A percentile compares a stretch with the other conserved stretches of the same genome.
phyloP scores from a whole-genome alignment of 2,329 filamentous ascomycete genomes.

The Arthrobotrys sinensis region DNA sequence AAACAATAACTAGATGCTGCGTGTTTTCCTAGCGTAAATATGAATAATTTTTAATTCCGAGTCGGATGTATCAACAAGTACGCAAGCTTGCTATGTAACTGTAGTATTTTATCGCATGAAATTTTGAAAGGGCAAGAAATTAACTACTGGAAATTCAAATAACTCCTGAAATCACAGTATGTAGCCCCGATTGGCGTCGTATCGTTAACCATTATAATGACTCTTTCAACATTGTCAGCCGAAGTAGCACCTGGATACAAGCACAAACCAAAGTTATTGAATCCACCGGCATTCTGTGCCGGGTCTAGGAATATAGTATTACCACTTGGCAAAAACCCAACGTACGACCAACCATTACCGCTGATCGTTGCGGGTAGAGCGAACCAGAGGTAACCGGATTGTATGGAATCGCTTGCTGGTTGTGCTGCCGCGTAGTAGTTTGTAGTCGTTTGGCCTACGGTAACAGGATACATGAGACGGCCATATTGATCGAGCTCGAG shows the following conservation, averaged over 20 bases:
- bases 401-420: neutral
- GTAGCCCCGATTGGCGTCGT: neutral
- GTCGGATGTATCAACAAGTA: too few species aligned
- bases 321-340: neutral
- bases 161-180: neutral
- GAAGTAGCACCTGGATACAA: neutral
- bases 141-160: slow-evolving; percentile 1
- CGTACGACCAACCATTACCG: neutral
- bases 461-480: neutral
- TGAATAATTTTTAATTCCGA: too few species aligned
- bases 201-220: slow-evolving; percentile 3
- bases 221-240: neutral
- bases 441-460: too few species aligned
- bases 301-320: neutral
- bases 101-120: too few species aligned
- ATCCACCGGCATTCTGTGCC: slow-evolving; percentile 9
- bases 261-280: slow-evolving; percentile 5
- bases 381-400: neutral
- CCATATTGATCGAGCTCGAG: neutral
- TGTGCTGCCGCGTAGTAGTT: slow-evolving; percentile 1
- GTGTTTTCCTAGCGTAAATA: too few species aligned
- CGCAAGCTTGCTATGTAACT: too few species aligned
- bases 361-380: neutral
- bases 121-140: too few species aligned
- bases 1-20: too few species aligned